These are phyloP conservation scores for Microcos paniculata DNA, from an alignment of 345 rosid species.

Conservation along the genomic window DNA sequence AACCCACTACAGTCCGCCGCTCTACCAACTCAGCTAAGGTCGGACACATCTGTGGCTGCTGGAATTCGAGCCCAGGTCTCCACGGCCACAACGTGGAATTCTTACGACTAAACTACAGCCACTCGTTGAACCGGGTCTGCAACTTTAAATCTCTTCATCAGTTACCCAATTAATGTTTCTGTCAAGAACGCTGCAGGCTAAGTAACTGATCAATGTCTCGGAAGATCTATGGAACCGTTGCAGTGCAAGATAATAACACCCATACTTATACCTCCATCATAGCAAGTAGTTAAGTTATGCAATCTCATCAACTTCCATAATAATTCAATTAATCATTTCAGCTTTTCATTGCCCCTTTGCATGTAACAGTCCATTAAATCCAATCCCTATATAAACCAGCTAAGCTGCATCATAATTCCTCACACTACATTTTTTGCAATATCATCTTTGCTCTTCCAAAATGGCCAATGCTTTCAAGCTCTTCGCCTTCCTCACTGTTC, in stretches of 20 bases:
- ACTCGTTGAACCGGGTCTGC: too few species aligned
- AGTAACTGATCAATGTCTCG: neutral
- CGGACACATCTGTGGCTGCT: slow-evolving; percentile 74
- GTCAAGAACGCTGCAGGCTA: neutral
- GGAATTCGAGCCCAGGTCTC: slow-evolving; percentile 90
- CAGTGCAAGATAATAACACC: neutral
- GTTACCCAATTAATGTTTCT: neutral
- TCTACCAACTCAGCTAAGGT: slow-evolving; percentile 98
- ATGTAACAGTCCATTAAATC: neutral
- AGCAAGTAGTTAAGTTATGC: neutral
- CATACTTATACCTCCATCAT: neutral
- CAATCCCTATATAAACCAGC: slow-evolving; percentile 6
- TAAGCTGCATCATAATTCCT: neutral
- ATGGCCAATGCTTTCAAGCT: slow-evolving; percentile 12
- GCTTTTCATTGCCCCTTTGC: too few species aligned
- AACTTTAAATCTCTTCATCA: too few species aligned
- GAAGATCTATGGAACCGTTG: neutral
- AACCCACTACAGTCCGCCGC: slow-evolving; percentile 92
- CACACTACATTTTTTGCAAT: neutral
- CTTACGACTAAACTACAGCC: slow-evolving; percentile 83
- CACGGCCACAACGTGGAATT: slow-evolving; percentile 83
- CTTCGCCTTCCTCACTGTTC: neutral
- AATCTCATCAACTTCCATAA: slow-evolving; percentile 1
- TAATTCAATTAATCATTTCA: neutral
- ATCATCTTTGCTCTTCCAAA: neutral